phyloP scores from a whole-genome alignment of 2,329 filamentous ascomycete species.

The Colletotrichum filicis region DNA sequence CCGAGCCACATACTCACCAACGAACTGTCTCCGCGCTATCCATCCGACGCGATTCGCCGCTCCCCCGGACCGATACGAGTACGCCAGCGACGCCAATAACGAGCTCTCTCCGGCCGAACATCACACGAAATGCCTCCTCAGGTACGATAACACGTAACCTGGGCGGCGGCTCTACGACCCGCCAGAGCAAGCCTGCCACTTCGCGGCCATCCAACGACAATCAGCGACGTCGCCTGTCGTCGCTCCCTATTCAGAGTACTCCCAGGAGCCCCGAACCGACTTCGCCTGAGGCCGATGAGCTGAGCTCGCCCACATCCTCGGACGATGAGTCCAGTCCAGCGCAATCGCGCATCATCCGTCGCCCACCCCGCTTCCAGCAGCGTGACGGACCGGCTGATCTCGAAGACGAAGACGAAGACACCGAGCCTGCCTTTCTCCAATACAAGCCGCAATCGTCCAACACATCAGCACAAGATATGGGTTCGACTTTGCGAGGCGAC shows the following conservation, averaged over 20 bases:
- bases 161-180: conserved; percentile 44
- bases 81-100: conserved; percentile 55
- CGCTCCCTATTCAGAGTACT: conserved; percentile 52
- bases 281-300: conserved; percentile 51
- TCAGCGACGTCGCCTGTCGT: conserved; percentile 57
- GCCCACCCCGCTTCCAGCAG: conserved; percentile 63
- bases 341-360: conserved; percentile 69
- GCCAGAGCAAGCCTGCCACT: conserved; percentile 38
- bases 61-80: conserved; percentile 59
- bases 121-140: conserved; percentile 60
- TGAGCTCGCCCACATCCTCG: conserved; percentile 53
- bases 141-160: conserved; percentile 50
- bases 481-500: conserved; percentile 63
- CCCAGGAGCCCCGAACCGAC: conserved; percentile 35
- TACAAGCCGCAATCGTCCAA: conserved; percentile 51
- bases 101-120: conserved; percentile 54
- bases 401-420: conserved; percentile 60
- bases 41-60: conserved; percentile 67
- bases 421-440: conserved; percentile 66
- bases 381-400: conserved; percentile 31
- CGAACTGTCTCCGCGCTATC: conserved; percentile 66
- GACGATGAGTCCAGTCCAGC: conserved; percentile 63
- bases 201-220: conserved; percentile 38
- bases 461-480: conserved; percentile 56
- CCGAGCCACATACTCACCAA: conserved; percentile 52